These are phyloP conservation scores for Begonia loranthoides DNA, from an alignment of 306 rosid species.

Conservation along the genomic window DNA sequence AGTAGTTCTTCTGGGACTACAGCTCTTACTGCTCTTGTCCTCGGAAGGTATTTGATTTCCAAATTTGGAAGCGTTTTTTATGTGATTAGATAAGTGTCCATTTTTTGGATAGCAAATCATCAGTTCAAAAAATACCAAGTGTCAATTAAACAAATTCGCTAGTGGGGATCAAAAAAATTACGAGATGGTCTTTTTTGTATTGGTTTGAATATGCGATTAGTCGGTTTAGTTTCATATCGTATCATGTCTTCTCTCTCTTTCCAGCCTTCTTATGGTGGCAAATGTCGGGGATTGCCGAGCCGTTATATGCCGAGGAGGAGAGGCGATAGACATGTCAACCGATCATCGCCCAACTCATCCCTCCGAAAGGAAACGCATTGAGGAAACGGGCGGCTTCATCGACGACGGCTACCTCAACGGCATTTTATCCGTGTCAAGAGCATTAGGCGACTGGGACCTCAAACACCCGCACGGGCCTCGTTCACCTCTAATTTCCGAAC, in stretches of 20 bases:
- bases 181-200: too few relatives aligned
- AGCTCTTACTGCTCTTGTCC: constrained; percentile 68
- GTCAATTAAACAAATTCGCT: too few relatives aligned
- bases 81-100: too few relatives aligned
- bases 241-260: too few relatives aligned
- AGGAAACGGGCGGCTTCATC: constrained; percentile 62
- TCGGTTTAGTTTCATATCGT: too few relatives aligned
- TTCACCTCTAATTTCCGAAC: constrained; percentile 84
- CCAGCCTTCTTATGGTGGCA: constrained; percentile 84
- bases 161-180: too few relatives aligned
- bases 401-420: constrained; percentile 90
- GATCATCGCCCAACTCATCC: constrained; percentile 76
- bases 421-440: constrained; percentile 70
- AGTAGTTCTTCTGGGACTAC: constrained; percentile 88
- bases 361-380: constrained; percentile 56
- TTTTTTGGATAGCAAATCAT: too few relatives aligned
- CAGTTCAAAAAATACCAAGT: too few relatives aligned
- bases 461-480: constrained; percentile 63
- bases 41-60: constrained; percentile 54
- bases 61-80: neutral
- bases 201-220: too few relatives aligned
- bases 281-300: constrained; percentile 97
- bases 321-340: constrained; percentile 90
- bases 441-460: constrained; percentile 97
- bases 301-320: constrained; percentile 80